Percentiles rank a stretch among this genome's conserved stretches.
These are phyloP conservation scores for Monosporascus sp. DNA, from an alignment of 2,329 filamentous ascomycete genomes.

Conservation along the genomic window DNA sequence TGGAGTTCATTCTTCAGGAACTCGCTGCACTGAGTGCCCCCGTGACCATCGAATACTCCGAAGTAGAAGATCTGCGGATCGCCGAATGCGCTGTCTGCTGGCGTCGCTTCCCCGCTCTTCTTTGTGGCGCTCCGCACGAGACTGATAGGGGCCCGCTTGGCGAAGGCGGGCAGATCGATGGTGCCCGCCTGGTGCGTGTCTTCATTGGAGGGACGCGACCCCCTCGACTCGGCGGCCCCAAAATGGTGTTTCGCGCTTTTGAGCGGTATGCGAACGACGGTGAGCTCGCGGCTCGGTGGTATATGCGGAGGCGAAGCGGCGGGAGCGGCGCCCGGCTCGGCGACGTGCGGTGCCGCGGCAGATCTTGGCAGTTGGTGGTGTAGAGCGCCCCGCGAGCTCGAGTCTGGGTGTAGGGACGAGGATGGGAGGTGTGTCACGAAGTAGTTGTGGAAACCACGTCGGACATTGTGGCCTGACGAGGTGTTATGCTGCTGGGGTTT, in stretches of 20 bases:
- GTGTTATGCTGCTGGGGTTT: conserved; percentile 3
- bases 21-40: conserved; percentile 79
- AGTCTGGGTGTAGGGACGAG: conserved; percentile 87
- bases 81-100: conserved; percentile 71
- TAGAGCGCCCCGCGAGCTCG: conserved; percentile 54
- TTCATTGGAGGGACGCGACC: conserved; percentile 84
- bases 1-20: conserved; percentile 83
- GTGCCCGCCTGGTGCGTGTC: conserved; percentile 93
- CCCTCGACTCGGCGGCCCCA: conserved; percentile 71
- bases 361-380: conserved; percentile 84
- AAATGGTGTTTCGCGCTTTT: conserved; percentile 95
- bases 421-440: conserved; percentile 95
- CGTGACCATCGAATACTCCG: conserved; percentile 93
- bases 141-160: conserved; percentile 70
- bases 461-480: conserved; percentile 14
- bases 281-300: conserved; percentile 67
- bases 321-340: conserved; percentile 47
- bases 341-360: conserved; percentile 73
- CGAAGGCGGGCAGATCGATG: conserved; percentile 88
- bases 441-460: conserved; percentile 79
- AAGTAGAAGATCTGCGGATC: conserved; percentile 98
- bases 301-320: conserved; percentile 55
- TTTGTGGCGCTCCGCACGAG: conserved; percentile 39
- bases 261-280: conserved; percentile 90
- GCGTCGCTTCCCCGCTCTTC: conserved; percentile 56